phyloP scores from a whole-genome alignment of 805 yeast species.

The Candida adriatica region DNA sequence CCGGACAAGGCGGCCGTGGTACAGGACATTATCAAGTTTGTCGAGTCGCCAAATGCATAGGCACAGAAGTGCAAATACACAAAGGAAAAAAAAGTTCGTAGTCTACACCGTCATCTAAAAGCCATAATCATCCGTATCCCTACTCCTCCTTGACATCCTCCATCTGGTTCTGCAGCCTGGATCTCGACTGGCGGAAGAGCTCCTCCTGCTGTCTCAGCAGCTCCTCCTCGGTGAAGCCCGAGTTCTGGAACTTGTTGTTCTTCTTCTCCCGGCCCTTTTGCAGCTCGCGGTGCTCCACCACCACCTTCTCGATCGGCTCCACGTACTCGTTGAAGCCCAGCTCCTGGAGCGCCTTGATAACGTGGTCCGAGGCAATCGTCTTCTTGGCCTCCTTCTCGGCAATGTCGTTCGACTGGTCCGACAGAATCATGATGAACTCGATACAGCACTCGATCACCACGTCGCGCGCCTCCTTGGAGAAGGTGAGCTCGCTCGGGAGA shows the following conservation, averaged over 20 bases:
- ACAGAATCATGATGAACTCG: slow-evolving; percentile 89
- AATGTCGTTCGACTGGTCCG: slow-evolving; percentile 90
- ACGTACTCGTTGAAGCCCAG: slow-evolving; percentile 83
- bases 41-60: not conserved
- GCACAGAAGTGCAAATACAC: too few species aligned
- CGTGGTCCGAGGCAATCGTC: slow-evolving; percentile 96
- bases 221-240: slow-evolving; percentile 91
- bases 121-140: too few species aligned
- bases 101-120: too few species aligned
- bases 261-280: slow-evolving; percentile 86
- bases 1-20: slow-evolving; percentile 22
- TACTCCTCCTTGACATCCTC: slow-evolving; percentile 6
- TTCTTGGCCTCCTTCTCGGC: slow-evolving; percentile 95
- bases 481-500: slow-evolving; percentile 78
- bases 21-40: slow-evolving; percentile 4
- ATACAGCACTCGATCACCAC: slow-evolving; percentile 94
- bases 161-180: slow-evolving; percentile 42
- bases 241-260: slow-evolving; percentile 86
- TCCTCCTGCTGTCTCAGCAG: slow-evolving; percentile 88
- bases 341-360: slow-evolving; percentile 79
- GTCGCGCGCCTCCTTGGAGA: slow-evolving; percentile 90
- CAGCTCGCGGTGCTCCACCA: slow-evolving; percentile 81
- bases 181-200: slow-evolving; percentile 72
- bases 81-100: too few species aligned
- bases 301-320: slow-evolving; percentile 70